Base-by-base conservation (phyloP, 495 filamentous ascomycete genomes). In the Aspergillus sparsus region DNA sequence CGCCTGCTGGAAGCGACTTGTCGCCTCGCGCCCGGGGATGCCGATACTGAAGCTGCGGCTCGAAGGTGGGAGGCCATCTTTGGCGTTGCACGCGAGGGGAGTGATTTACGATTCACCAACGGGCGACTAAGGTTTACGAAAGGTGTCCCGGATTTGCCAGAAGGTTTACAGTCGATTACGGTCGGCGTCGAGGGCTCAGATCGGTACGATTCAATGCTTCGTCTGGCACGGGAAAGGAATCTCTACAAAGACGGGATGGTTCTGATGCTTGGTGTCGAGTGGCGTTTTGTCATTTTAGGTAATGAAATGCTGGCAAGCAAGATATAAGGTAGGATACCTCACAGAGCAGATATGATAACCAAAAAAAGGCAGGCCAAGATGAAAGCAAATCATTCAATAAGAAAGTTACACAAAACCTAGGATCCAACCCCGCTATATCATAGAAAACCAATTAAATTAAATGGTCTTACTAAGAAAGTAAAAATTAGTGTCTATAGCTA, bases 231-330 rank as follows among this genome's bases (percentile, higher is more conserved):
- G 8, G 12, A 16, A 16, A 16, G 15, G 42, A 16, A 16, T 16
- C 7, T 3, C 7, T 2, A 5, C 42, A 16, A 46, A 15, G 42
- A 46, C 18, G 42, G 42, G 7, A 5, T 13, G 12, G 7, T 46
- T 46, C 5, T 16, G 2, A 15, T 46, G 3, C 15, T 13, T 2
- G 42, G 42, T 8, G 13, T 46, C 3, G 42, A 9, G 56, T 76
- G 3, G 67, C 68, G 2, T 58, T 65, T 36, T 57, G 44, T 15
- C 62, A 68, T 12, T 55, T 68, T 5, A 70, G 71, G 21, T 27
- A 27, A 27, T 27, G 21, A 27, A 3, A 27, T 1, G 21, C 21
- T 3, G 3, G 21, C 21, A 27, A 27, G 21, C 3, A 27, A 27
- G 21, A 27, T 27, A 27, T 27, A 27, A 27, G 21, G 21, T 27